Base-by-base conservation (phyloP, 306 rosid species). In the Quercus glauca region DNA sequence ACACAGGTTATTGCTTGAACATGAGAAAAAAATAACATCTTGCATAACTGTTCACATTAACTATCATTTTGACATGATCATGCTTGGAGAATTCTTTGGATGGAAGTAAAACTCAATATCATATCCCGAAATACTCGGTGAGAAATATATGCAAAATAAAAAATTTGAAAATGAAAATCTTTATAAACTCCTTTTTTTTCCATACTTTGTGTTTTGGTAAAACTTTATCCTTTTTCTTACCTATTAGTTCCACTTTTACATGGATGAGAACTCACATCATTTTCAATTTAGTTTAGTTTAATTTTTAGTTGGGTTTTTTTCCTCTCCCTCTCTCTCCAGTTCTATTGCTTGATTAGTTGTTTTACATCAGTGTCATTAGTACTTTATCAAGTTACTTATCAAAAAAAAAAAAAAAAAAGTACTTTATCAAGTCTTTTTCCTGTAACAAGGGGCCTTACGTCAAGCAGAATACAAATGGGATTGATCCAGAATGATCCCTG, bases 401-500 rank as follows among this genome's bases (percentile, higher is more conserved):
- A 29, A 29, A 33, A 33, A 33, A 33, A 29, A 29, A n/a, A n/a
- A n/a, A n/a, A 31, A 33, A 5, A 33, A 0, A 14, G 37, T 37
- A 28, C 35, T 63, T 41, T 8, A 63, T 28, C 37, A 33, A 35
- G 20, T 68, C 52, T n/a, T 35, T 68, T 35, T 35, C 26, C 25
- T 35, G 25, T 26, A 73, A 53, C 43, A 52, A 17, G 52, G 72
- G 72, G 67, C 5, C 21, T 19, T 5, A 45, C 26, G 67, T 3
- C 17, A 57, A 55, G 71, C 75, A 71, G 75, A 56, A 55, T 21
- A 45, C 56, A 63, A 56, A 59, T 29, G 37, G 58, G 76, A 51
- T 65, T 45, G 60, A 78, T 23, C 60, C 74, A 77, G 28, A 20
- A 72, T 21, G 18, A 76, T 49, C 25, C 26, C 25, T 1, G 45